These are phyloP conservation scores for Cyclotella sp. DNA, from an alignment of 108 stramenopile genomes.

Conservation along the genomic window DNA sequence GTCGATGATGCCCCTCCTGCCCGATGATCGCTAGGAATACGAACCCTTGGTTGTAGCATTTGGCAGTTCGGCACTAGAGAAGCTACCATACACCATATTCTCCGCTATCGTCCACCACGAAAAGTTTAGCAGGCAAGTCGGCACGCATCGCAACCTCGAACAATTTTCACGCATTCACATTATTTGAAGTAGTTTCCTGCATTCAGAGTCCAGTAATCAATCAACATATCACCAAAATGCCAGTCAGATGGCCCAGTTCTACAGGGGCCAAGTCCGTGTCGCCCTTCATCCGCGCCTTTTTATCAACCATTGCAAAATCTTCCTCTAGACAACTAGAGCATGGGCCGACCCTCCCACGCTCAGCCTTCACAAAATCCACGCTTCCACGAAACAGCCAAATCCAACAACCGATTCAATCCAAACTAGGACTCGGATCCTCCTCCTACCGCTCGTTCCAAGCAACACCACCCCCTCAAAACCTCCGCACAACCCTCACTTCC, in stretches of 20 bases:
- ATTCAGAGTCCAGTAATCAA: not conserved
- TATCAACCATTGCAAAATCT: slow-evolving; percentile 10
- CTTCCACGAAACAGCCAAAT: not conserved
- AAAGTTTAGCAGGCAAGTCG: too few species aligned
- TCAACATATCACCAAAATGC: slow-evolving; percentile 14
- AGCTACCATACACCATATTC: too few species aligned
- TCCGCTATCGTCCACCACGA: too few species aligned
- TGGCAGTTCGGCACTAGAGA: too few species aligned
- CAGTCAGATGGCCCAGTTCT: slow-evolving; percentile 21
- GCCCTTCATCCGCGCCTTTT: slow-evolving; percentile 15
- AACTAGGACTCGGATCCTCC: not conserved
- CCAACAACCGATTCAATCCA: not conserved
- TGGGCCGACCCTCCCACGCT: not conserved
- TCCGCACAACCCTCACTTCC: slow-evolving; percentile 7
- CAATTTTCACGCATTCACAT: too few species aligned
- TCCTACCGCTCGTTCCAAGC: slow-evolving; percentile 15
- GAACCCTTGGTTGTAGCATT: too few species aligned
- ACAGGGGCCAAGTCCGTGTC: not conserved
- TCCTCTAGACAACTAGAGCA: not conserved
- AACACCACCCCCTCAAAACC: slow-evolving; percentile 1
- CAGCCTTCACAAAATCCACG: not conserved
- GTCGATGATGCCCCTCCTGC: too few species aligned
- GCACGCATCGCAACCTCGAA: too few species aligned
- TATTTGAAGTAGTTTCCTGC: too few species aligned
- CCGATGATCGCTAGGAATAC: too few species aligned